These are phyloP conservation scores for Scalesia atractyloides DNA, from an alignment of 129 eudicot species.

Conservation along the genomic window DNA sequence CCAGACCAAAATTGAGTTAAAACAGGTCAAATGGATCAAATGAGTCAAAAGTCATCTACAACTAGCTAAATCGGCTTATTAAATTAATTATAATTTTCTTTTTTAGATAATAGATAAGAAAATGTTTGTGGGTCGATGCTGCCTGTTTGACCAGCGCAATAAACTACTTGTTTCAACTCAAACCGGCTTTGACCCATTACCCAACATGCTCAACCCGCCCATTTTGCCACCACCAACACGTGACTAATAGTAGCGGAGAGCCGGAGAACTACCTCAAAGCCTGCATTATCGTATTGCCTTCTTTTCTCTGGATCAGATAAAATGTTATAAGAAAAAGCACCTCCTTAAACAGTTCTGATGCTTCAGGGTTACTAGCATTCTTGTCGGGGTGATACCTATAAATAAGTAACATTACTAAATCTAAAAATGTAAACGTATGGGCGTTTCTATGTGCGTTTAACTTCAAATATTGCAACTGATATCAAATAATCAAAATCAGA, in stretches of 20 bases:
- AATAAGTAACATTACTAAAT: conserved; percentile 18
- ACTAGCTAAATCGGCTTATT: background rate
- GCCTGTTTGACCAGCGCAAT: background rate
- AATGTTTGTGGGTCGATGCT: background rate
- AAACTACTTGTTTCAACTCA: background rate
- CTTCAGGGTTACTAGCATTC: conserved; percentile 88
- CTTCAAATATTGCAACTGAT: background rate
- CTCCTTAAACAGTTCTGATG: conserved; percentile 88
- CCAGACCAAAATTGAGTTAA: background rate
- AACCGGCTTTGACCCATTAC: background rate
- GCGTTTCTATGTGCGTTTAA: background rate
- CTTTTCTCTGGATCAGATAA: conserved; percentile 90
- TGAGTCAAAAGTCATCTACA: background rate
- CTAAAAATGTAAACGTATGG: background rate
- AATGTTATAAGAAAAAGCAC: conserved; percentile 88
- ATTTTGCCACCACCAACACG: background rate
- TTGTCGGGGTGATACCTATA: conserved; percentile 92
- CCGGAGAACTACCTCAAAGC: conserved; percentile 77
- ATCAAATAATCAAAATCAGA: background rate
- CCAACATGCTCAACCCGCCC: background rate
- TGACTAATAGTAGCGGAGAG: background rate
- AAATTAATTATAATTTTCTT: background rate
- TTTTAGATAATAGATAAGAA: background rate
- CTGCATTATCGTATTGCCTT: conserved; percentile 82
- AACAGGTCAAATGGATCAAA: background rate